Evolutionary conservation across 768 basidiomycete genomes (phyloP).

Genomic region (Mycena haematopus): DNA sequence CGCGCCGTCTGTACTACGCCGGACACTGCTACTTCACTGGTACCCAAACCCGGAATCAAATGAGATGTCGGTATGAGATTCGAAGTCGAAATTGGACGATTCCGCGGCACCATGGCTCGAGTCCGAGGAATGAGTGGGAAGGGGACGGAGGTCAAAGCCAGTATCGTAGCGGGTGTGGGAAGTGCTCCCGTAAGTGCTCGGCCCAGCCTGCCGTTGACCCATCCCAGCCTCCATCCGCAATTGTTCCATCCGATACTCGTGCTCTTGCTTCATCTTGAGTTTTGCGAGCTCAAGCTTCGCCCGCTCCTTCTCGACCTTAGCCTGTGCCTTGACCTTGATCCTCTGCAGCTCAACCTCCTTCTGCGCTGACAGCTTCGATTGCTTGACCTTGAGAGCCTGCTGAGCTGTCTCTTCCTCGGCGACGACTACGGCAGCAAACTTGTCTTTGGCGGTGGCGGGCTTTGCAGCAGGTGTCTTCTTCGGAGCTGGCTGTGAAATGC

Average conservation of each 20-base stretch:
- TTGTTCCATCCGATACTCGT: background rate
- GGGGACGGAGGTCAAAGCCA: background rate
- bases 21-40: background rate
- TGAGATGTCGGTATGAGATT: too few species aligned
- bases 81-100: background rate
- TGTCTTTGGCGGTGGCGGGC: conserved; percentile 1
- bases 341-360: conserved; percentile 6
- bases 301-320: background rate
- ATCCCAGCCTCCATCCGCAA: background rate
- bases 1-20: too few species aligned
- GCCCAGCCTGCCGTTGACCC: background rate
- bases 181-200: background rate
- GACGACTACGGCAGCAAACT: background rate
- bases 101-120: background rate
- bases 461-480: background rate
- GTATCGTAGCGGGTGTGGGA: too few species aligned
- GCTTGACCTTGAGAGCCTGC: conserved; percentile 2
- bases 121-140: background rate
- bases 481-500: conserved; percentile 1
- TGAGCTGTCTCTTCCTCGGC: conserved; percentile 18
- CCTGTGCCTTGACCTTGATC: background rate
- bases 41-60: background rate
- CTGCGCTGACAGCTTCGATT: background rate
- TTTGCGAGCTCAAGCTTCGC: background rate
- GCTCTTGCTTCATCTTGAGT: background rate